Conservation (phyloP, 257 asterid genomes). For the Nicotiana tabacum region DNA sequence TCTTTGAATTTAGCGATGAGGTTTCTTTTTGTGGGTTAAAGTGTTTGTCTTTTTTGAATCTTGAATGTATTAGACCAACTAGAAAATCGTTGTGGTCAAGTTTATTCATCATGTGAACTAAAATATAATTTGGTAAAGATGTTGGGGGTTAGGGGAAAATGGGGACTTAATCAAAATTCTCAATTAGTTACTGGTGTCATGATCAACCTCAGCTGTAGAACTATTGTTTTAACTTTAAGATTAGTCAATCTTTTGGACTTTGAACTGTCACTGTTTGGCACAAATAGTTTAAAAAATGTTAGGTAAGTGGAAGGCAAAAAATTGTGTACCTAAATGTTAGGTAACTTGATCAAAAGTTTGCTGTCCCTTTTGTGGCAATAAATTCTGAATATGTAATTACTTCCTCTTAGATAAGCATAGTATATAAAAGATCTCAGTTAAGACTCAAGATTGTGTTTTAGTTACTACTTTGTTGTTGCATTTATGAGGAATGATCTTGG, state of each 20-base stretch:
- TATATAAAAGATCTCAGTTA: background rate
- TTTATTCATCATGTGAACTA: background rate
- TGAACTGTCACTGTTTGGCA: background rate
- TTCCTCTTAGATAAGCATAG: background rate
- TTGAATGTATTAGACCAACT: background rate
- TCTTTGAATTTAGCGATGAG: background rate
- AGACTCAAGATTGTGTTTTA: background rate
- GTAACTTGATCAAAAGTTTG: background rate
- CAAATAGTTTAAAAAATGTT: background rate
- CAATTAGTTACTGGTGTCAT: background rate
- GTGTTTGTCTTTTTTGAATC: background rate
- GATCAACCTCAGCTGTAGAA: background rate
- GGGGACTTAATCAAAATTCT: background rate
- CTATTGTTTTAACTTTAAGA: background rate
- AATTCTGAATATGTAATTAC: background rate
- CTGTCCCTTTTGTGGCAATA: background rate
- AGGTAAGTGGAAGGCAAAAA: background rate
- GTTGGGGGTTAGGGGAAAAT: background rate
- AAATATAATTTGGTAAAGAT: background rate
- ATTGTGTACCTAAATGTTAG: background rate
- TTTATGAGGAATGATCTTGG: background rate
- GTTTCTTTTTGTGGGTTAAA: background rate
- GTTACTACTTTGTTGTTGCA: background rate
- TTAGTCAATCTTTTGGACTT: background rate
- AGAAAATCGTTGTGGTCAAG: background rate